phyloP scores from a whole-genome alignment of 2,329 filamentous ascomycete species.

The Chrysosporium keratinophilum region DNA sequence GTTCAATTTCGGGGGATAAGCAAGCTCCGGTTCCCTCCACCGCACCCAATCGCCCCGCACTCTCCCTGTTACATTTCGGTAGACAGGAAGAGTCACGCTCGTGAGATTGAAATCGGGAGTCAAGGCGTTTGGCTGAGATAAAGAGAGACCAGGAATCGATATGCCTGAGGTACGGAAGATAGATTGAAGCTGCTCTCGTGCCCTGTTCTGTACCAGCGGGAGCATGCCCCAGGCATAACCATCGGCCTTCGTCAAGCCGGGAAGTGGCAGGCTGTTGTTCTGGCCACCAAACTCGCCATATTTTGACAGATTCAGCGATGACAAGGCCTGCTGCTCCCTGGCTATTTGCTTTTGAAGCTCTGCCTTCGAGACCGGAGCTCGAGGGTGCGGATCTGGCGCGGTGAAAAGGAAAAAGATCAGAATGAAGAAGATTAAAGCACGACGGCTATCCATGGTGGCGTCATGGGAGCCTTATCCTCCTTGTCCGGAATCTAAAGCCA shows the following conservation, averaged over 20 bases:
- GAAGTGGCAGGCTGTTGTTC: slow-evolving; percentile 55
- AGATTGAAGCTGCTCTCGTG: slow-evolving; percentile 44
- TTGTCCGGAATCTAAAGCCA: slow-evolving; percentile 11
- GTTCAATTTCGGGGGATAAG: slow-evolving; percentile 47
- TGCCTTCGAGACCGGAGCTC: slow-evolving; percentile 32
- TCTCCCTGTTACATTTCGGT: slow-evolving; percentile 67
- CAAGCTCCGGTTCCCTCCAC: slow-evolving; percentile 35
- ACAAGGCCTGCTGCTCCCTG: slow-evolving; percentile 43
- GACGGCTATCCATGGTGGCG: slow-evolving; percentile 38
- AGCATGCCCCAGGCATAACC: slow-evolving; percentile 70
- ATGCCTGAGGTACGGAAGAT: slow-evolving; percentile 27
- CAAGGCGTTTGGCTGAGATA: slow-evolving; percentile 19
- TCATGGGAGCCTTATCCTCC: slow-evolving; percentile 16
- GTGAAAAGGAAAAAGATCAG: slow-evolving; percentile 46
- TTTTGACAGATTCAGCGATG: slow-evolving; percentile 40
- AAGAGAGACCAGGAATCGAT: slow-evolving; percentile 23
- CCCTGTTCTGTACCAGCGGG: slow-evolving; percentile 53
- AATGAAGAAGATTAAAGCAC: slow-evolving; percentile 41
- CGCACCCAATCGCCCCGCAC: slow-evolving; percentile 67
- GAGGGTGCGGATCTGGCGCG: slow-evolving; percentile 38
- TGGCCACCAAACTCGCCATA: slow-evolving; percentile 44
- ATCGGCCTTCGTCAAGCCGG: slow-evolving; percentile 64
- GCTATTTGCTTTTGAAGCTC: slow-evolving; percentile 40
- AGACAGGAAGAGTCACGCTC: slow-evolving; percentile 45
- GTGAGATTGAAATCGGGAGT: slow-evolving; percentile 27